These are phyloP conservation scores for Aristolochia californica DNA, from an alignment of 164 flowering plant genomes.

Conservation along the genomic window DNA sequence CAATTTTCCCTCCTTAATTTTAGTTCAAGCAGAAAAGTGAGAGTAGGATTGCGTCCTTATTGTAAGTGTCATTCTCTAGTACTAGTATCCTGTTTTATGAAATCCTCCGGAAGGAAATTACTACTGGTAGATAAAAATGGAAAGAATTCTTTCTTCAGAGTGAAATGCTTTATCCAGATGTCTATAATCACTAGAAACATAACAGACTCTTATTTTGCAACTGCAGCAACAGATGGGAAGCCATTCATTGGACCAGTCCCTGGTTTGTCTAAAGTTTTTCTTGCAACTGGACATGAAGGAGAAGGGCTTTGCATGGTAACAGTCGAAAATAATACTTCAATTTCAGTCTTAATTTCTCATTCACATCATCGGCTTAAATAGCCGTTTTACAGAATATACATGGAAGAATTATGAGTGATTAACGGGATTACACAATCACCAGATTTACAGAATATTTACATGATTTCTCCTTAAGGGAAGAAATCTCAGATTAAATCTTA, in stretches of 20 bases:
- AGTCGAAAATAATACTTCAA: too few species aligned
- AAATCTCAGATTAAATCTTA: too few species aligned
- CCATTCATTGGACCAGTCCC: slow-evolving; percentile 88
- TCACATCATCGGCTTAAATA: too few species aligned
- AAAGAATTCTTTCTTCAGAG: neutral
- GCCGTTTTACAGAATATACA: too few species aligned
- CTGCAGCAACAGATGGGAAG: slow-evolving; percentile 17
- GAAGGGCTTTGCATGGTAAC: slow-evolving; percentile 82
- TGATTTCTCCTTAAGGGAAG: too few species aligned
- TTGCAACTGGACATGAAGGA: slow-evolving; percentile 97
- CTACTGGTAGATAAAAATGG: too few species aligned
- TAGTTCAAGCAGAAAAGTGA: neutral
- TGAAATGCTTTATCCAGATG: neutral
- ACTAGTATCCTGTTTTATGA: neutral
- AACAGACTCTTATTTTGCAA: neutral
- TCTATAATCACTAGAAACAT: neutral
- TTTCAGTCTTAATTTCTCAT: too few species aligned
- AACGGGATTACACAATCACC: too few species aligned
- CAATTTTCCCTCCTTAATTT: neutral
- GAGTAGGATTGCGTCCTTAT: neutral
- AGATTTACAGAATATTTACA: too few species aligned
- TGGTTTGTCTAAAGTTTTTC: slow-evolving; percentile 46
- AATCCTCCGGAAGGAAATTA: too few species aligned
- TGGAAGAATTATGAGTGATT: too few species aligned
- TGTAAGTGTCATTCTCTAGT: neutral